Base-by-base conservation (phyloP, 208 protist genomes). In the Balamuthia mandrillaris region DNA sequence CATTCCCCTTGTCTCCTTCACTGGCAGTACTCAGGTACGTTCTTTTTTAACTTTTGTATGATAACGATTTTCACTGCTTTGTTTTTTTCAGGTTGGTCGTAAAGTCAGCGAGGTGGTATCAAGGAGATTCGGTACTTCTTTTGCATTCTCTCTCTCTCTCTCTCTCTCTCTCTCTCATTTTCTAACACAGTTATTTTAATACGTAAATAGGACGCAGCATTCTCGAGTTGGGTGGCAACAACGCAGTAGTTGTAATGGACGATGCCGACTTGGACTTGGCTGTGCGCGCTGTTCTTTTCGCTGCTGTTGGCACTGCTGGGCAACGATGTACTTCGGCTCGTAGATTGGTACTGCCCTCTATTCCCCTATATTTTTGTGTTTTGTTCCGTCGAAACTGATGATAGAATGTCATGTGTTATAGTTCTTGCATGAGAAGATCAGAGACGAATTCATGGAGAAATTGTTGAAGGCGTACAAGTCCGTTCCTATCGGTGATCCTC, bases 171-270 rank as follows among this genome's bases (percentile, higher is more conserved):
- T 63, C 61, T 41, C 18, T 41, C n/a, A 18, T 78, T 9, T 78
- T 18, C 68, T 70, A 21, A 39, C 49, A 18, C 14, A 18, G 29
- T 78, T 31, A 78, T 56, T 63, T 58, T 6, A 18, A 37, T 18
- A 16, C 72, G 0, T 58, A 88, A 37, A 94, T 94, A 70, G 93
- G 93, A 39, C 49, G 78, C 31, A 87, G 84, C 49, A 70, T 95
- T 3, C 74, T 95, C 0, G 93, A 95, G 81, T 79, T 95, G 0
- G 93, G 93, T 60, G 93, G 93, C 51, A 95, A 95, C 85, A 95
- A 95, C 87, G 93, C 91, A 29, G 79, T 95, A 39, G 3, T 79
- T 58, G 88, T 95, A 14, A 87, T 91, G 4, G 84, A 92, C 29
- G 91, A 95, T 81, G 92, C 92, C 27, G 68, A 94, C 52, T 3